phyloP scores from a whole-genome alignment of 164 flowering plant genomes.

The Malania oleifera region DNA sequence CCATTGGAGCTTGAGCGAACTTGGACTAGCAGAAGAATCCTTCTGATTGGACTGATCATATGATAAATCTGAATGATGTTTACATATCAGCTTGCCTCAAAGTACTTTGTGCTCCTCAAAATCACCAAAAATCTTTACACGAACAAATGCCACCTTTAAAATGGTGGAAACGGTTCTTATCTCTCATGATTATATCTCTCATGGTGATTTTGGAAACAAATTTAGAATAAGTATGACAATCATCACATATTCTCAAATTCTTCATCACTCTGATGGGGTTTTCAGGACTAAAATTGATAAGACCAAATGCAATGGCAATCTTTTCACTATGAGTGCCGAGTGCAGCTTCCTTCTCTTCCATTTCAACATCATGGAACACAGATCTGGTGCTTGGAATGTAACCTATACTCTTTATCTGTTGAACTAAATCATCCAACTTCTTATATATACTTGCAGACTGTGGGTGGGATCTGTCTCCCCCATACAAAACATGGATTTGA shows the following conservation, averaged over 20 bases:
- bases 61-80: too few relatives aligned
- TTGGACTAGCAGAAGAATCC: too few relatives aligned
- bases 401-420: conserved; percentile 27
- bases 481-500: conserved; percentile 27
- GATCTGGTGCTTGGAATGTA: conserved; percentile 26
- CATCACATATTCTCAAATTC: conserved; percentile 40
- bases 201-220: conserved; percentile 21
- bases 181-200: conserved; percentile 40
- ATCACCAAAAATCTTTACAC: conserved; percentile 46
- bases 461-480: conserved; percentile 37
- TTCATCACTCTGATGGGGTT: conserved; percentile 38
- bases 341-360: conserved; percentile 32
- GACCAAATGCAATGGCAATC: conserved; percentile 40
- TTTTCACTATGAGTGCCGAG: conserved; percentile 40
- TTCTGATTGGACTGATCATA: too few relatives aligned
- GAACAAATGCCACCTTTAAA: conserved; percentile 38
- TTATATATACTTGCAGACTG: conserved; percentile 21
- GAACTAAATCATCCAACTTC: conserved; percentile 27
- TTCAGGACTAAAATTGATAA: conserved; percentile 21
- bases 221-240: conserved; percentile 37
- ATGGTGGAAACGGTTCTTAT: conserved; percentile 39
- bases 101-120: too few relatives aligned
- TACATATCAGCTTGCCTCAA: too few relatives aligned
- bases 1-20: too few relatives aligned
- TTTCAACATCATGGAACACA: conserved; percentile 43